Evolutionary conservation across 139 green algal species (phyloP).

Genomic region (Ettlia oleoabundans): DNA sequence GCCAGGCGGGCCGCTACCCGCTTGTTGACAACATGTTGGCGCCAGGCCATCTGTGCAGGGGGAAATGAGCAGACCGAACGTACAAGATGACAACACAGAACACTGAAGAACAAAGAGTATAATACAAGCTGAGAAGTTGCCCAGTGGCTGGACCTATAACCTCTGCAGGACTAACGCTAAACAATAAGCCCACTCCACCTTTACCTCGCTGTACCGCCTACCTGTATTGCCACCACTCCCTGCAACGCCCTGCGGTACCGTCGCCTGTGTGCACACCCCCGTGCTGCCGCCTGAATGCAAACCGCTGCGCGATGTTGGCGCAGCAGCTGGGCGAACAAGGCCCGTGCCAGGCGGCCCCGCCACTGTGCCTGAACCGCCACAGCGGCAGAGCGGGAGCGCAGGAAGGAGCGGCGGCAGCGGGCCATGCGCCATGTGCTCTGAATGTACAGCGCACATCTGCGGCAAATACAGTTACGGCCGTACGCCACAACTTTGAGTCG

Average conservation of each 20-base stretch:
- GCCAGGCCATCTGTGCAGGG: too few species aligned
- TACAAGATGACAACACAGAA: too few species aligned
- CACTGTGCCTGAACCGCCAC: slow-evolving; percentile 51
- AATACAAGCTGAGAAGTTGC: too few species aligned
- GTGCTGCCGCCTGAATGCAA: slow-evolving; percentile 54
- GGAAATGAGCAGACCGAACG: too few species aligned
- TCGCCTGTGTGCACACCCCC: slow-evolving; percentile 1
- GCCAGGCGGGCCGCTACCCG: slow-evolving; percentile 41
- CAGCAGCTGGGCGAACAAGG: slow-evolving; percentile 39
- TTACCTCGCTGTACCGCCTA: too few species aligned
- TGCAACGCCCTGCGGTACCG: slow-evolving; percentile 9
- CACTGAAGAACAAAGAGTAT: too few species aligned
- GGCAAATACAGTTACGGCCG: slow-evolving; percentile 1
- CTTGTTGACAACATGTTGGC: slow-evolving; percentile 47
- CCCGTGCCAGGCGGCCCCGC: slow-evolving; percentile 41
- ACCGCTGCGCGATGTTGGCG: slow-evolving; percentile 47
- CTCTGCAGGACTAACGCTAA: too few species aligned
- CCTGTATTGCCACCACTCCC: slow-evolving; percentile 20
- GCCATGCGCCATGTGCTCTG: slow-evolving; percentile 61
- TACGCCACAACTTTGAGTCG: too few species aligned
- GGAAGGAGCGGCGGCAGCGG: slow-evolving; percentile 38
- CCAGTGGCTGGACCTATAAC: too few species aligned
- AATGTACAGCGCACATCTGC: slow-evolving; percentile 63
- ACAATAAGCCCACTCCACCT: too few species aligned
- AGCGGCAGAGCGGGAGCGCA: slow-evolving; percentile 29